These are phyloP conservation scores for Gossypium davidsonii DNA, from an alignment of 441 rosid genomes.

Conservation along the genomic window DNA sequence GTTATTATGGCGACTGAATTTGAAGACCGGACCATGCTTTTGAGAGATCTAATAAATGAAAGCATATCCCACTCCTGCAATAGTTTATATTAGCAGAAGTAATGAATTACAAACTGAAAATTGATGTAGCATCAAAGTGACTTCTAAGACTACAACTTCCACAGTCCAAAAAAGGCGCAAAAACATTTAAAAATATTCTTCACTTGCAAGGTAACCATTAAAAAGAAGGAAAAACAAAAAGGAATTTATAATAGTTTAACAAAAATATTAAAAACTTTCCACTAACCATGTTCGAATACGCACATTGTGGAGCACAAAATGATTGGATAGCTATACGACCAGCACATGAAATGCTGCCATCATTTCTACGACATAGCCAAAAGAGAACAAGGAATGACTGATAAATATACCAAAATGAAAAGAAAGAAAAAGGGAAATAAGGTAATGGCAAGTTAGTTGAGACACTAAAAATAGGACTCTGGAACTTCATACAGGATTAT, in stretches of 20 bases:
- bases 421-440: neutral
- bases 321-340: slow-evolving; percentile 89
- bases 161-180: neutral
- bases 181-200: neutral
- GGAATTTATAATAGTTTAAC: neutral
- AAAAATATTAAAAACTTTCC: slow-evolving; percentile 5
- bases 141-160: neutral
- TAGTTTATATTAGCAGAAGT: neutral
- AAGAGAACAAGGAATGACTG: neutral
- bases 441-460: neutral
- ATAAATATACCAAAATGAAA: neutral
- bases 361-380: slow-evolving; percentile 40
- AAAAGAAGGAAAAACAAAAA: neutral
- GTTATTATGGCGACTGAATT: slow-evolving; percentile 74
- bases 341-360: slow-evolving; percentile 35
- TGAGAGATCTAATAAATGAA: slow-evolving; percentile 70
- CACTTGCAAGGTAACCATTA: neutral
- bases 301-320: slow-evolving; percentile 80
- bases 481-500: neutral
- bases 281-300: slow-evolving; percentile 56
- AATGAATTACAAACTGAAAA: neutral
- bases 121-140: neutral
- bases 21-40: slow-evolving; percentile 66
- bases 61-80: slow-evolving; percentile 82
- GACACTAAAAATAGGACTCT: neutral